These are phyloP conservation scores for Russula abietina DNA, from an alignment of 768 basidiomycete species.

Conservation along the genomic window DNA sequence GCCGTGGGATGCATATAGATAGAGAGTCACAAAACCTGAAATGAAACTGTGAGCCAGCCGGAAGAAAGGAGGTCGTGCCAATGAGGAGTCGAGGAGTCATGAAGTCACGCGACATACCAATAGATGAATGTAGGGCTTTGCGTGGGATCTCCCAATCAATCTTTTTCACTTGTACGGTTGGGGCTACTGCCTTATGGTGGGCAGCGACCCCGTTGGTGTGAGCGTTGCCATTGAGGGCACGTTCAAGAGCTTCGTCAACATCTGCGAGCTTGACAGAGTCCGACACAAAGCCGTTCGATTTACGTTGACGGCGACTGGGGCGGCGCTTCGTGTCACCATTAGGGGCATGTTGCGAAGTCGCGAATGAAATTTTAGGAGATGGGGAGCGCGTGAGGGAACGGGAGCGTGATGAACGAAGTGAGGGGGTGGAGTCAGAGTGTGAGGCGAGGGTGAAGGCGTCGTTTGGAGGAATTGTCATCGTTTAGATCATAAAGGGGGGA, in stretches of 20 bases:
- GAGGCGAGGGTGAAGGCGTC: constrained; percentile 25
- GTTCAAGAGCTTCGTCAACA: constrained; percentile 22
- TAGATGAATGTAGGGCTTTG: constrained; percentile 81
- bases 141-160: constrained; percentile 89
- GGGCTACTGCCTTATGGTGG: neutral
- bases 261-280: constrained; percentile 23
- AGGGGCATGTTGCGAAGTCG: constrained; percentile 13
- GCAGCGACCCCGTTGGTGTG: constrained; percentile 6
- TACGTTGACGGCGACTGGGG: constrained; percentile 21
- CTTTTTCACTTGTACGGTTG: constrained; percentile 12
- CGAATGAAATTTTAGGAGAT: constrained; percentile 25
- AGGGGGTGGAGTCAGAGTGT: constrained; percentile 21
- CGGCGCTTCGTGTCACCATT: constrained; percentile 22
- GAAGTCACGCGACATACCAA: constrained; percentile 50
- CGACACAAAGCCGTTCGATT: constrained; percentile 17
- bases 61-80: neutral
- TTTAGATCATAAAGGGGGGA: neutral
- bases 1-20: constrained; percentile 47
- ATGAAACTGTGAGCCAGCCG: constrained; percentile 12
- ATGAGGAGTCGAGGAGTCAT: neutral
- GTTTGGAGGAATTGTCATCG: constrained; percentile 22
- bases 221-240: constrained; percentile 14
- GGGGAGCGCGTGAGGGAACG: constrained; percentile 26
- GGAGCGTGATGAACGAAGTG: constrained; percentile 24
- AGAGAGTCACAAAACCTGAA: constrained; percentile 58